Conservation (phyloP, 345 rosid species). For the Luvunga scandens region DNA sequence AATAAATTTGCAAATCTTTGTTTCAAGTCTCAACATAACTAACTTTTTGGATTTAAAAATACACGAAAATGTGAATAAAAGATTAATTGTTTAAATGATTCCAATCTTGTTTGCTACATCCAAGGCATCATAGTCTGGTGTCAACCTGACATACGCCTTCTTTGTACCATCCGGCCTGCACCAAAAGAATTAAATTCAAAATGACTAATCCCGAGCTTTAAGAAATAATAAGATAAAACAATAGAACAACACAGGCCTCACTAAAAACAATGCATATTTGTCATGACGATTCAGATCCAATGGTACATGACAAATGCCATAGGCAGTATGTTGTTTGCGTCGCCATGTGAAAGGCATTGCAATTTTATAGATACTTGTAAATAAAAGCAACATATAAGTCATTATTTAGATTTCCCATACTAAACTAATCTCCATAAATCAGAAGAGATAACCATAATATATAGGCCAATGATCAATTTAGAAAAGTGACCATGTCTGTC, state of each 20-base stretch:
- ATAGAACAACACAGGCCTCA: not conserved
- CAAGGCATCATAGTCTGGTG: constrained; percentile 89
- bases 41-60: constrained; percentile 1
- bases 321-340: not conserved
- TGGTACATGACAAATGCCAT: not conserved
- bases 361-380: not conserved
- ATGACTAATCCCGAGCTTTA: not conserved
- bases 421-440: not conserved
- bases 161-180: constrained; percentile 93
- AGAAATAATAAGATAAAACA: not conserved
- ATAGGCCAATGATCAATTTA: not conserved
- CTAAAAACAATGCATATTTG: not conserved
- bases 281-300: not conserved
- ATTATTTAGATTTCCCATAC: not conserved
- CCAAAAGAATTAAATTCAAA: not conserved
- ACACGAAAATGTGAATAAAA: not conserved
- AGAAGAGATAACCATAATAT: not conserved
- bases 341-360: not conserved
- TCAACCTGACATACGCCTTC: constrained; percentile 91
- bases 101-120: constrained; percentile 99
- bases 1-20: constrained; percentile 6
- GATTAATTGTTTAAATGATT: constrained; percentile 45
- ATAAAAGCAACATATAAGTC: not conserved
- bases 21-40: constrained; percentile 9
- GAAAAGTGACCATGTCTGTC: not conserved